Evolutionary conservation across 75 land plant species (phyloP).

Genomic region (Pinus tabuliformis): DNA sequence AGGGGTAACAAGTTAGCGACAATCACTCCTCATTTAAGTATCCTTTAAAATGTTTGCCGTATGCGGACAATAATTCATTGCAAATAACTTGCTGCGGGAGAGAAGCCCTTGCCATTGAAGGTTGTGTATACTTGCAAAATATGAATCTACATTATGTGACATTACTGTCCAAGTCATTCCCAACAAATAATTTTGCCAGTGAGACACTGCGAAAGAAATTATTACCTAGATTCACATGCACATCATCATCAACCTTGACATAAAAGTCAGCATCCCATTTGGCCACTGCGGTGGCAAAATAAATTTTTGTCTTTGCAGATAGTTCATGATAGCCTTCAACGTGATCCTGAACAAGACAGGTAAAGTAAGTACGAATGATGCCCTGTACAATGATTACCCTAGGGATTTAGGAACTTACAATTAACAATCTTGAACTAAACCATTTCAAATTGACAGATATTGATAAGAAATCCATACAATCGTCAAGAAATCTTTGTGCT

Average conservation of each 20-base stretch:
- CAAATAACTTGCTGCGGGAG: neutral
- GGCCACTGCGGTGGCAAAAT: conserved; percentile 60
- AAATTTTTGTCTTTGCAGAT: conserved; percentile 67
- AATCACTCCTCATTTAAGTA: neutral
- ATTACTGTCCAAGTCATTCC: no score
- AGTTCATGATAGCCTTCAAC: conserved; percentile 72
- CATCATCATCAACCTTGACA: conserved; percentile 61
- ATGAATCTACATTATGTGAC: neutral
- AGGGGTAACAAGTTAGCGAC: neutral
- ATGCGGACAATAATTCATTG: neutral
- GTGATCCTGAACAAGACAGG: conserved; percentile 54
- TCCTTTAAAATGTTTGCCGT: neutral
- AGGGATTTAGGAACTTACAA: no score
- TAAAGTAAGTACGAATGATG: no score
- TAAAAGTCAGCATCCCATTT: conserved; percentile 73
- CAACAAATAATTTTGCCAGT: no score
- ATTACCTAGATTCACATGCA: conserved; percentile 53
- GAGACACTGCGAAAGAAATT: neutral
- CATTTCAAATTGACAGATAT: neutral
- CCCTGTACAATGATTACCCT: no score
- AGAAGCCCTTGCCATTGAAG: neutral
- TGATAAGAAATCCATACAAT: conserved; percentile 45
- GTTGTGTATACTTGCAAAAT: neutral
- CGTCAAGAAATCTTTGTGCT: conserved; percentile 75
- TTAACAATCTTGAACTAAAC: no score